These are phyloP conservation scores for Naganishia liquefaciens DNA, from an alignment of 1,284 basidiomycete species.

Conservation along the genomic window DNA sequence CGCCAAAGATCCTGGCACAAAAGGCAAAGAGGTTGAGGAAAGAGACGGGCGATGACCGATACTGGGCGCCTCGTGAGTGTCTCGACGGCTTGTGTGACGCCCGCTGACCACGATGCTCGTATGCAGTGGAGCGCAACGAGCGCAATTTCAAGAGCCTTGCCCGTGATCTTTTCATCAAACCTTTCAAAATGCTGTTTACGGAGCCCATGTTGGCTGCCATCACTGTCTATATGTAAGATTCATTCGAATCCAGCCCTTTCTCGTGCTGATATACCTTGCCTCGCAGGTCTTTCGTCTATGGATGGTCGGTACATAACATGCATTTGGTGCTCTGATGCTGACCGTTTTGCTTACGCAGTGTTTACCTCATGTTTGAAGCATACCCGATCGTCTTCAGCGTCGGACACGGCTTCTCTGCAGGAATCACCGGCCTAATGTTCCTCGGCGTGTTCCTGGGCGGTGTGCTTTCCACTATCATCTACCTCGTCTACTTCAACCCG, in stretches of 20 bases:
- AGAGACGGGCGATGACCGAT: slow-evolving; percentile 67
- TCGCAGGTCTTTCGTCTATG: slow-evolving; percentile 18
- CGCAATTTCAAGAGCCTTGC: slow-evolving; percentile 43
- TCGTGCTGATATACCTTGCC: neutral
- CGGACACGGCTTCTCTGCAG: slow-evolving; percentile 56
- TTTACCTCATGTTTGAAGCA: slow-evolving; percentile 45
- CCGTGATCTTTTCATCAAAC: slow-evolving; percentile 60
- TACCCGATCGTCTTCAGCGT: slow-evolving; percentile 57
- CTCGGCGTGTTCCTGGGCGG: slow-evolving; percentile 57
- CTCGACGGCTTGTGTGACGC: slow-evolving; percentile 32
- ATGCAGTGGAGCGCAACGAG: slow-evolving; percentile 41
- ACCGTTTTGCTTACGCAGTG: slow-evolving; percentile 9
- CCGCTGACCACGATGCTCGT: neutral
- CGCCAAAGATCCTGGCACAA: slow-evolving; percentile 58
- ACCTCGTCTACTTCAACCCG: slow-evolving; percentile 41
- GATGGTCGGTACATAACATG: slow-evolving; percentile 4
- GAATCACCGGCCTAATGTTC: slow-evolving; percentile 56
- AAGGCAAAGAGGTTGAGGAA: slow-evolving; percentile 59
- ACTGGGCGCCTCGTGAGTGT: slow-evolving; percentile 58
- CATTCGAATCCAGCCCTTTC: neutral
- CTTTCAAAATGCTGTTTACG: slow-evolving; percentile 60
- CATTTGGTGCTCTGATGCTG: neutral
- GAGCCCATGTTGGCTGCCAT: slow-evolving; percentile 76
- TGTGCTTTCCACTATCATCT: slow-evolving; percentile 37
- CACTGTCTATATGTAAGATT: slow-evolving; percentile 63